Evolutionary conservation across 78 protist genomes (phyloP), one percentile per base, ranked within the genome.

Genomic region (Dictyostelium citrinum): DNA sequence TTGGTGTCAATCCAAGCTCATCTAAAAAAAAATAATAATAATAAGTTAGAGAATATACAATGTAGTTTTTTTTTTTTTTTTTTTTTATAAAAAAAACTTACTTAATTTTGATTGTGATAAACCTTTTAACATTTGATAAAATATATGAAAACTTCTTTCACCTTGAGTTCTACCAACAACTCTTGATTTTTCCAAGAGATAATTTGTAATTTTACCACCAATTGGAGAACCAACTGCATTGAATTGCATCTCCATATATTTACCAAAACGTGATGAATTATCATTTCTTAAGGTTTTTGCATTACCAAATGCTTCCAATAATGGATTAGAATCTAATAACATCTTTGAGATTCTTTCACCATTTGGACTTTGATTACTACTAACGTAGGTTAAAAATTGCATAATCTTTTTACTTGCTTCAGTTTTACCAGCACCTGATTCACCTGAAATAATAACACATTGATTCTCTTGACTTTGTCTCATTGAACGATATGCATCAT

Each of bases 271-370:
- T 49, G 90, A 90, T 39, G 96, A 82, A 90, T 98, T 98, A 97
- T 98, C 96, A 84, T 98, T 98, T 45, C 98, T 82, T 29, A 91
- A n/a, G 4, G 99, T 98, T 58, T 95, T 96, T 1, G 99, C 99
- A 93, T 98, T 98, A 17, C 99, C 99, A 88, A 98, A 98, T 43
- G 99, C 98, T 85, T 98, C 99, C 7, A 98, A 84, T 14, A 98
- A 55, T 5, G 99, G 99, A 91, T 98, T 98, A 14, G 96, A 81
- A 22, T 97, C 91, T 39, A 97, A 84, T 31, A 97, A 41, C 93
- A 81, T 82, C 76, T 95, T 83, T 58, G 91, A 81, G 29, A 97
- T 91, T 29, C 77, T 75, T 45, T 82, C 96, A 55, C 90, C 96
- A 24, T 95, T 96, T 14, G 20, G 12, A 6, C 84, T 84, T 14